A percentile compares a stretch with the other conserved stretches of the same genome.
Evolutionary conservation across 1,284 basidiomycete species (phyloP).

Genomic region (Melampsora larici-populina): DNA sequence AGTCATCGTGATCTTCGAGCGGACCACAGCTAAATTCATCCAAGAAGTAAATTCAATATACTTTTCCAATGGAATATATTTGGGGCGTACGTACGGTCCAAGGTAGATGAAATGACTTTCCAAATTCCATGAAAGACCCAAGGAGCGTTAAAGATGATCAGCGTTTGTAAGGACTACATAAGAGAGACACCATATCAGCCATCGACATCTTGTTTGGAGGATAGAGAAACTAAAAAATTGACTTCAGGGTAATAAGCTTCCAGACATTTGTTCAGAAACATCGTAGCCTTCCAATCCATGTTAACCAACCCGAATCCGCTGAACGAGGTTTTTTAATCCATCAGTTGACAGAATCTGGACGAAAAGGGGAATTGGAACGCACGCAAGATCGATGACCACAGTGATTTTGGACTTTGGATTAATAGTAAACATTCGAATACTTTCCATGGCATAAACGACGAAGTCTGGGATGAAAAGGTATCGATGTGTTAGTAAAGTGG

Average conservation of each 20-base stretch:
- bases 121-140: conserved; percentile 43
- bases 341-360: background rate
- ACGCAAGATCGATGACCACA: conserved; percentile 26
- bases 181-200: background rate
- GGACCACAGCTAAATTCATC: conserved; percentile 25
- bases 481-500: background rate
- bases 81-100: conserved; percentile 15
- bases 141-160: conserved; percentile 40
- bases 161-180: background rate
- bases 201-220: background rate
- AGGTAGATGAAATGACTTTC: conserved; percentile 23
- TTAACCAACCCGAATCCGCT: conserved; percentile 39
- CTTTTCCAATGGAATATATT: no score
- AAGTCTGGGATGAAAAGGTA: conserved; percentile 12
- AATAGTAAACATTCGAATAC: conserved; percentile 1
- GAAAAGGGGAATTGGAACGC: background rate
- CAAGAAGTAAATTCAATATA: no score
- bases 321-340: background rate
- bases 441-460: conserved; percentile 27
- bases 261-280: conserved; percentile 27
- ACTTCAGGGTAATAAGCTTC: conserved; percentile 42
- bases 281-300: conserved; percentile 40
- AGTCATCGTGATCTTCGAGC: conserved; percentile 43
- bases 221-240: background rate
- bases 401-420: conserved; percentile 10